Percentiles rank a stretch among this genome's conserved stretches.
Evolutionary conservation across 768 basidiomycete genomes (phyloP).

Genomic region (Auricularia cornea): DNA sequence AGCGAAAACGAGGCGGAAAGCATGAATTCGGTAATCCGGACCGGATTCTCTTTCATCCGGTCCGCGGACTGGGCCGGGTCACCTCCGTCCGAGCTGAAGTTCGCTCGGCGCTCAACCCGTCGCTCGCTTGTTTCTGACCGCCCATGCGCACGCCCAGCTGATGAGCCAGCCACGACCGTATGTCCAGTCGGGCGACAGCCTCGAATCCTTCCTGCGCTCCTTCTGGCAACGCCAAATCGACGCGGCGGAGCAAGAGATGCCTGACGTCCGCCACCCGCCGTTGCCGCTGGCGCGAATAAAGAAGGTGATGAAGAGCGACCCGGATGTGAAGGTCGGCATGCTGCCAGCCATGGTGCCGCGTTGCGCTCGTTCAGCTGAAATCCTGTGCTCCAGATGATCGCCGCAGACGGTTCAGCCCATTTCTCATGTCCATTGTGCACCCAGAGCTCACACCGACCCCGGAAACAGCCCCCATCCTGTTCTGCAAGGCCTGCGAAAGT

Average conservation of each 20-base stretch:
- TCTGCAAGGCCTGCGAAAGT: constrained; percentile 99
- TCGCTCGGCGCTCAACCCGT: not conserved
- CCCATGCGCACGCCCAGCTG: not conserved
- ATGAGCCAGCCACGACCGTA: constrained; percentile 35
- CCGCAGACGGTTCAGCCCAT: constrained; percentile 68
- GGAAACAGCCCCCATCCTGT: constrained; percentile 74
- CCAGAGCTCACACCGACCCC: not conserved
- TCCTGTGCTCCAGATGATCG: constrained; percentile 71
- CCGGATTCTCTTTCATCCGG: not conserved
- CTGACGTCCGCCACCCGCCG: constrained; percentile 80
- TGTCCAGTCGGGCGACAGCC: constrained; percentile 77
- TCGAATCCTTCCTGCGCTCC: constrained; percentile 74
- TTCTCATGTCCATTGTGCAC: constrained; percentile 4
- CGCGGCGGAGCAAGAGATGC: constrained; percentile 77
- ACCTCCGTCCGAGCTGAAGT: not conserved
- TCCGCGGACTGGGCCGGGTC: not conserved
- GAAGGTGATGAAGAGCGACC: constrained; percentile 99
- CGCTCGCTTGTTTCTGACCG: not conserved
- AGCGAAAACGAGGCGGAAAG: not conserved
- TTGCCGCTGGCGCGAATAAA: constrained; percentile 93
- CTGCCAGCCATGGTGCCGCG: too few species aligned
- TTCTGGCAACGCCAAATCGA: constrained; percentile 92
- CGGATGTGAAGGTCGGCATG: constrained; percentile 84
- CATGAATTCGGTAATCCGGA: not conserved
- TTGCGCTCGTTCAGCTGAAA: constrained; percentile 4